Evolutionary conservation across 805 yeast species (phyloP), one percentile per base, ranked within the genome.

Genomic region (Nakazawaea siamensis): DNA sequence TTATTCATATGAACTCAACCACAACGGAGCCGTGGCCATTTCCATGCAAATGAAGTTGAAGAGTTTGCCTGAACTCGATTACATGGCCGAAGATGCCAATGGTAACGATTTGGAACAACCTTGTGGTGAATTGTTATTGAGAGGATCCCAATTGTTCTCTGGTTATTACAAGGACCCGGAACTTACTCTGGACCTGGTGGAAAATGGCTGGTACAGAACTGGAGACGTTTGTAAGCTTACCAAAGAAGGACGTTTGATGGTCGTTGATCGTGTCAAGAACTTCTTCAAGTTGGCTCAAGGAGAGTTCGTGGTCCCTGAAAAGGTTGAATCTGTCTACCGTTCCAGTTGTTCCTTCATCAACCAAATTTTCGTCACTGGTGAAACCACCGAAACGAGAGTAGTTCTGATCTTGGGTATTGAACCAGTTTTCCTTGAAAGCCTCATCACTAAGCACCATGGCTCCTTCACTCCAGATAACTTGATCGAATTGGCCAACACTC

Each of bases 251-350:
- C 64, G 79, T 31, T 51, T 82, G 17, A 61, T 55, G 33, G 75
- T 81, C 39, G 67, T 81, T 45, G 92, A 82, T 49, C 65, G 92
- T 42, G 86, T 81, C 26, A 81, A 81, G 62, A 82, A 81, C 57
- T 80, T 81, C 58, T 81, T 80, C 65, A 81, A 81, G 58, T 51
- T 73, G 35, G 62, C 77, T 3, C 80, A 73, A 50, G 80, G 80
- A 32, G 79, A 73, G 55, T 81, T 80, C 53, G 70, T 81, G 37
- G 80, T 86, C 1, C 83, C 86, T 14, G 92, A 81, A 48, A 78
- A 73, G 54, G 73, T 81, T 44, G 90, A 81, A 50, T 78, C 76
- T 47, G 55, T 60, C 12, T 80, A 80, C 51, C 51, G 75, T 24
- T 63, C 80, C 0, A 58, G 64, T 18, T 66, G 70, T 45, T 66